phyloP scores from a whole-genome alignment of 1,284 basidiomycete genomes.

The Marasmius tenuissimus region DNA sequence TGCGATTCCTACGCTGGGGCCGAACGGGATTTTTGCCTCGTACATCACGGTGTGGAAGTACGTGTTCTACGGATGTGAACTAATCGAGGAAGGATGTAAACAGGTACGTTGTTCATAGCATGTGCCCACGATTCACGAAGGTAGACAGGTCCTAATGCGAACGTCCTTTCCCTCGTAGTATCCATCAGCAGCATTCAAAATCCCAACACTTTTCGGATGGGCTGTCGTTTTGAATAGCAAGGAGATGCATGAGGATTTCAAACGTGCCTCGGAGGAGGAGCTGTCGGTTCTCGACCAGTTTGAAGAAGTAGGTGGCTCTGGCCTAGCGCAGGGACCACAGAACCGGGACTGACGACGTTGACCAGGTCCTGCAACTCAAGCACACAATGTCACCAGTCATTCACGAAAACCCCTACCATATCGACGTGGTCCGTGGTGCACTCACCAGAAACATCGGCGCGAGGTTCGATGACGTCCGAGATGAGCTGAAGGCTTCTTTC shows the following conservation, averaged over 20 bases:
- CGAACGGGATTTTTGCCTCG: not conserved
- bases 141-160: not conserved
- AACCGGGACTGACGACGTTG: not conserved
- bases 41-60: not conserved
- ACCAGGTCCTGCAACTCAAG: slow-evolving; percentile 25
- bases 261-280: not conserved
- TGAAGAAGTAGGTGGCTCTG: not conserved
- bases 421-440: slow-evolving; percentile 26
- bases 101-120: not conserved
- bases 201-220: not conserved
- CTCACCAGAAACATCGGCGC: slow-evolving; percentile 33
- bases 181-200: not conserved
- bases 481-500: slow-evolving; percentile 35
- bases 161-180: not conserved
- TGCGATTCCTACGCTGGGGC: not conserved
- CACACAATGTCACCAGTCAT: slow-evolving; percentile 28
- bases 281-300: not conserved
- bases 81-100: not conserved
- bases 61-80: not conserved
- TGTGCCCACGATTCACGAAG: not conserved
- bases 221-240: not conserved
- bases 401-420: slow-evolving; percentile 28
- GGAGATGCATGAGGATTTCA: not conserved
- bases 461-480: slow-evolving; percentile 29
- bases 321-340: not conserved